Evolutionary conservation across 257 asterid genomes (phyloP).

Genomic region (Solanum paucissectum): DNA sequence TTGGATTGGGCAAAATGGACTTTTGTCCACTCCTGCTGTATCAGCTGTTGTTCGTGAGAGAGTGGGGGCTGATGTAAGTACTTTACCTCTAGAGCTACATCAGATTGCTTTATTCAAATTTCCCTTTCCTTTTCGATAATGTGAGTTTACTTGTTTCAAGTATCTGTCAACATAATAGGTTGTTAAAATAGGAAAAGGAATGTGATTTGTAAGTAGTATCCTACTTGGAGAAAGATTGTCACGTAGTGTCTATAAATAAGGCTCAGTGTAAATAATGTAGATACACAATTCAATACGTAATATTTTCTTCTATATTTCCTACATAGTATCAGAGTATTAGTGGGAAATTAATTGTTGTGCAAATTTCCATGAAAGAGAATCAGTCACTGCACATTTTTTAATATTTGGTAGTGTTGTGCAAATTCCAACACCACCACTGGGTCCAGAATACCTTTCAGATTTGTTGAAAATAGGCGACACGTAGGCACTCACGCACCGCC

Average conservation of each 20-base stretch:
- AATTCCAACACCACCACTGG: background rate
- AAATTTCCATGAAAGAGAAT: background rate
- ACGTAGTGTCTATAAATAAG: background rate
- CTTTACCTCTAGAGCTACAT: background rate
- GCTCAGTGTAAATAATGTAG: background rate
- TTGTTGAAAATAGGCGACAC: background rate
- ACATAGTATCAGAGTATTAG: background rate
- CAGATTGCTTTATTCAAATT: background rate
- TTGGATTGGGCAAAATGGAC: conserved; percentile 94
- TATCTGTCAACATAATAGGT: background rate
- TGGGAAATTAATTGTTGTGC: background rate
- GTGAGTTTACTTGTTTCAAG: conserved; percentile 1
- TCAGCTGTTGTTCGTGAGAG: conserved; percentile 87
- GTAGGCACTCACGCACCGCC: background rate
- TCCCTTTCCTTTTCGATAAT: conserved; percentile 3
- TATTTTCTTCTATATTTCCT: background rate
- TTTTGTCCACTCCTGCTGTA: conserved; percentile 94
- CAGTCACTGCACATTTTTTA: background rate
- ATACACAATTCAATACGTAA: background rate
- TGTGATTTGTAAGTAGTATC: background rate
- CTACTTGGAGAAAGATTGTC: background rate
- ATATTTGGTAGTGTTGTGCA: background rate
- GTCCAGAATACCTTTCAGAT: background rate
- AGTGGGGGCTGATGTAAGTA: conserved; percentile 70
- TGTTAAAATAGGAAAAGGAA: background rate